phyloP scores from a whole-genome alignment of 805 yeast genomes.

The Candida arabinofermentans region DNA sequence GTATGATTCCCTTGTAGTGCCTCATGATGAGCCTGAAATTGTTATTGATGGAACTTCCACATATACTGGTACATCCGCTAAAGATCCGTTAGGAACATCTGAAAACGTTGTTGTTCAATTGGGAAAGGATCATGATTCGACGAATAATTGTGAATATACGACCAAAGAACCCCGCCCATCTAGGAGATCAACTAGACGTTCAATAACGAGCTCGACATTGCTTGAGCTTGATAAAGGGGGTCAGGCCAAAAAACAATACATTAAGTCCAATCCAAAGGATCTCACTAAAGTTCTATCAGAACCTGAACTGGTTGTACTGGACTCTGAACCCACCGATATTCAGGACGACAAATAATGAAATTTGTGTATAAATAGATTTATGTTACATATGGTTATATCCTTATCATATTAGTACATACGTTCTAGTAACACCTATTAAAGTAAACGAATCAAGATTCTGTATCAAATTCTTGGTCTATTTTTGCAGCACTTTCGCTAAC shows the following conservation, averaged over 20 bases:
- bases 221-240: conserved; percentile 14
- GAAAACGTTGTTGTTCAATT: too few relatives aligned
- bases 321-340: too few relatives aligned
- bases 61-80: too few relatives aligned
- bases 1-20: background rate
- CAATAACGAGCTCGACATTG: conserved; percentile 1
- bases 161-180: background rate
- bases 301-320: conserved; percentile 2
- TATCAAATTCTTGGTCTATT: conserved; percentile 27
- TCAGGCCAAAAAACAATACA: conserved; percentile 4
- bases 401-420: too few relatives aligned
- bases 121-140: too few relatives aligned
- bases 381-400: too few relatives aligned
- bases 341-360: too few relatives aligned
- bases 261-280: conserved; percentile 3
- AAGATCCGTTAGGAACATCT: too few relatives aligned
- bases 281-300: background rate
- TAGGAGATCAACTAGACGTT: conserved; percentile 4
- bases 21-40: background rate
- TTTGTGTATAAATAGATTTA: too few relatives aligned
- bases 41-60: background rate
- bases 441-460: conserved; percentile 1
- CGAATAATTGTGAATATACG: background rate
- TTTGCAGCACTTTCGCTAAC: conserved; percentile 32
- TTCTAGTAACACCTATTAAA: too few relatives aligned